Evolutionary conservation across 1,284 basidiomycete species (phyloP).

Genomic region (Porogramme epimiltina): DNA sequence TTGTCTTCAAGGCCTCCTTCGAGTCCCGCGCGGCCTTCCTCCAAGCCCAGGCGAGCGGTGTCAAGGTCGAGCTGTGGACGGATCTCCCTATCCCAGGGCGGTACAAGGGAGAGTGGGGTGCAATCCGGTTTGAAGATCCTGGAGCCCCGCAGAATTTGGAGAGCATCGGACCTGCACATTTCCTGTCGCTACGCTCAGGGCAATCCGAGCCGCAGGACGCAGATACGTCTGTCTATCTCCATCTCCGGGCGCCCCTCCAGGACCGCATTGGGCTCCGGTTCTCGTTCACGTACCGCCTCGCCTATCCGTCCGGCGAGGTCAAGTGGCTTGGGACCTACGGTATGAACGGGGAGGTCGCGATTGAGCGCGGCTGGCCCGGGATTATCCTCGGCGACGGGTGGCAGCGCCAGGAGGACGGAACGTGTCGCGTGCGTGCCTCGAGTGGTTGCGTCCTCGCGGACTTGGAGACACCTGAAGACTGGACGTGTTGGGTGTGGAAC

Average conservation of each 20-base stretch:
- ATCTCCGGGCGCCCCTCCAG: slow-evolving; percentile 13
- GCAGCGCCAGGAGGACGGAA: slow-evolving; percentile 19
- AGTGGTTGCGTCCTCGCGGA: slow-evolving; percentile 16
- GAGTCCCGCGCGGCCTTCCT: slow-evolving; percentile 24
- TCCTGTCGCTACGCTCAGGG: too few species aligned
- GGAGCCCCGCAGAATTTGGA: background rate
- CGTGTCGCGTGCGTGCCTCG: slow-evolving; percentile 8
- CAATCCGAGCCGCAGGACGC: too few species aligned
- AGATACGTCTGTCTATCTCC: slow-evolving; percentile 8
- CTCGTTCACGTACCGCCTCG: slow-evolving; percentile 35
- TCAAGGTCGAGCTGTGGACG: slow-evolving; percentile 33
- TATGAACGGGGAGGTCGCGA: slow-evolving; percentile 26
- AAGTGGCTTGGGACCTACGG: slow-evolving; percentile 32
- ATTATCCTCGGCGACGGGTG: slow-evolving; percentile 20
- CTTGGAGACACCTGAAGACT: slow-evolving; percentile 20
- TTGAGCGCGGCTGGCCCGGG: slow-evolving; percentile 25
- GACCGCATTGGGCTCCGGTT: slow-evolving; percentile 20
- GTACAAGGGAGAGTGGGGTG: slow-evolving; percentile 28
- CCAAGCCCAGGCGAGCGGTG: slow-evolving; percentile 23
- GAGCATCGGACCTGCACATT: too few species aligned
- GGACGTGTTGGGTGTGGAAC: slow-evolving; percentile 27
- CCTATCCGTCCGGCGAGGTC: slow-evolving; percentile 29
- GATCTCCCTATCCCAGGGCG: slow-evolving; percentile 26
- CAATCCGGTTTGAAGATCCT: slow-evolving; percentile 23
- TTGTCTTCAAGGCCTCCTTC: slow-evolving; percentile 31